Base-by-base conservation (phyloP, 169 alveolate genomes). In the Plasmodium billcollinsi region DNA sequence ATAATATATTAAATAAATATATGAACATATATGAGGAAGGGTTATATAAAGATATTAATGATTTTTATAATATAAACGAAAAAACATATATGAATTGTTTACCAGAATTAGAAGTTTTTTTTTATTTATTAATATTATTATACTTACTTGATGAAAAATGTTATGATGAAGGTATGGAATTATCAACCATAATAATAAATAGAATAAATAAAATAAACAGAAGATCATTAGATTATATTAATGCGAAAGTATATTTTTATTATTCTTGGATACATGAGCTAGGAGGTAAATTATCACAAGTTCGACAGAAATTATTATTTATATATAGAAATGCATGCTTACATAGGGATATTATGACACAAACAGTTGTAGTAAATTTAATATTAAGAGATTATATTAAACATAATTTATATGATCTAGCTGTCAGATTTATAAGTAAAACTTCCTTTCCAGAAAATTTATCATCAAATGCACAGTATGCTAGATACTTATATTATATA, bases 391-490 rank as follows among this genome's bases (percentile, higher is more conserved):
- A 97, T 85, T 96, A 96, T 73, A 88, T 97, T 29, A 94, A 93
- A 62, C 94, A 97, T 70, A 96, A 96, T 66, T 74, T 92, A 33
- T 94, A 92, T 86, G 93, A 94, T 20, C 50, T 93, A 33, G 96
- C 96, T 12, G 92, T 93, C 21, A 94, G 88, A 18, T 88, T 92
- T 73, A 72, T 94, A 6, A 88, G 95, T 59, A 80, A 76, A 50
- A 85, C 97, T 18, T 85, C 93, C 86, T 97, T 95, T 95, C 98
- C 96, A 85, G 99, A 96, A 75, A 95, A 94, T 43, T 95, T 96
- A 62, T 97, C 97, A 6, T 96, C 99, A 6, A 96, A 97, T 73
- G 98, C 98, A 54, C 98, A 98, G 78, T 96, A 96, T 58, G 99
- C 99, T 1, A 94, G 99, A 73, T 97, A 97, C 90, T 95, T 98